phyloP scores from a whole-genome alignment of 768 basidiomycete genomes.

The Amanita inopinata region DNA sequence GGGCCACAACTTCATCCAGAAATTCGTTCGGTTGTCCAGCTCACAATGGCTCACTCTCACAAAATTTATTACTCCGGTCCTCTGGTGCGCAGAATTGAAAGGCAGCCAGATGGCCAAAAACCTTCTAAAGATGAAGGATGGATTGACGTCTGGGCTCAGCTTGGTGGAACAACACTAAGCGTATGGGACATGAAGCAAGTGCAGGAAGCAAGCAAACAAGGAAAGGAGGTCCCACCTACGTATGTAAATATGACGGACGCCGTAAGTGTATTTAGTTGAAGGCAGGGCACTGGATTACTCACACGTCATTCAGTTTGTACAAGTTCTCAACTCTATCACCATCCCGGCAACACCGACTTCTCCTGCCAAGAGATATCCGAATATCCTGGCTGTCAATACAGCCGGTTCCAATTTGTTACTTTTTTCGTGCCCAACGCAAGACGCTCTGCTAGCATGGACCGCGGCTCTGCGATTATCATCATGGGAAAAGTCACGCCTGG shows the following conservation, averaged over 20 bases:
- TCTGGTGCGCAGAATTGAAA: conserved; percentile 65
- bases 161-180: conserved; percentile 82
- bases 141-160: conserved; percentile 83
- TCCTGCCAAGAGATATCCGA: conserved; percentile 51
- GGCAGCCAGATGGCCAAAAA: conserved; percentile 65
- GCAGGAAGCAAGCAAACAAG: conserved; percentile 72
- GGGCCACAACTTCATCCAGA: conserved; percentile 61
- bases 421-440: conserved; percentile 73
- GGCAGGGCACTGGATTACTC: not conserved
- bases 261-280: conserved; percentile 40
- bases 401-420: conserved; percentile 86
- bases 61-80: conserved; percentile 86
- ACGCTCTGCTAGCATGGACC: conserved; percentile 78
- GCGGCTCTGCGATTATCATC: conserved; percentile 81
- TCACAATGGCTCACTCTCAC: conserved; percentile 69
- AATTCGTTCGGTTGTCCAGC: conserved; percentile 68
- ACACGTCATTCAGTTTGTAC: conserved; percentile 48
- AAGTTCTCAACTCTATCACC: conserved; percentile 68
- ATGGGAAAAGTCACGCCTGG: conserved; percentile 92
- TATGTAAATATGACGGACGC: conserved; percentile 88
- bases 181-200: conserved; percentile 89
- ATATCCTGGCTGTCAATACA: conserved; percentile 87
- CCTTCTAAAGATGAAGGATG: conserved; percentile 69
- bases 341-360: conserved; percentile 40
- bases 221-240: conserved; percentile 74